Conservation (phyloP, 345 rosid genomes). For the Streptanthus diversifolius region DNA sequence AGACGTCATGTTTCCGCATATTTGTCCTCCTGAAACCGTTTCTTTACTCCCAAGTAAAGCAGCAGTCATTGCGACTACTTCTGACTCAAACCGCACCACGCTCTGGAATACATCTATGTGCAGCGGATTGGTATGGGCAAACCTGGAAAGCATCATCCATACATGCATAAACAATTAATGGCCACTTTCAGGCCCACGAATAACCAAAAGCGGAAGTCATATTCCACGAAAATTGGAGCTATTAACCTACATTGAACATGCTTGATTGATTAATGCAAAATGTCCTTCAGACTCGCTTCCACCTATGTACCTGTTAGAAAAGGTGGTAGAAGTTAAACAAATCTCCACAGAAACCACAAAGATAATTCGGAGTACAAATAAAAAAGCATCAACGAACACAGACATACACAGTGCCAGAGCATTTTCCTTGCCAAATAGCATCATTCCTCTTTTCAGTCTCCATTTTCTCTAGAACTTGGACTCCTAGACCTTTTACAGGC, state of each 20-base stretch:
- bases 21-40: constrained; percentile 68
- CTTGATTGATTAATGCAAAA: constrained; percentile 88
- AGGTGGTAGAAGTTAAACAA: not conserved
- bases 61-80: constrained; percentile 97
- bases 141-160: constrained; percentile 53
- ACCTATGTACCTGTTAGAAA: constrained; percentile 67
- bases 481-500: constrained; percentile 68
- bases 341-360: not conserved
- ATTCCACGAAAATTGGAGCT: not conserved
- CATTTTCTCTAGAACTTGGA: constrained; percentile 57
- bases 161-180: not conserved
- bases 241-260: constrained; percentile 88
- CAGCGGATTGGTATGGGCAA: constrained; percentile 93
- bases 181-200: not conserved
- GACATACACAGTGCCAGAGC: constrained; percentile 99
- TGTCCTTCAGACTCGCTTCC: constrained; percentile 92
- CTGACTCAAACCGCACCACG: constrained; percentile 82
- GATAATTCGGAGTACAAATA: not conserved
- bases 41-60: constrained; percentile 71
- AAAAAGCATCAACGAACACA: constrained; percentile 17
- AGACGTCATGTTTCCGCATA: constrained; percentile 98
- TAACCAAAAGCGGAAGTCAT: not conserved
- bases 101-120: constrained; percentile 88
- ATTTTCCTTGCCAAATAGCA: constrained; percentile 88
- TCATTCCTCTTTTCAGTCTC: constrained; percentile 69